Conservation (phyloP, 2,329 filamentous ascomycete genomes). For the Teratosphaeria nubilosa region DNA sequence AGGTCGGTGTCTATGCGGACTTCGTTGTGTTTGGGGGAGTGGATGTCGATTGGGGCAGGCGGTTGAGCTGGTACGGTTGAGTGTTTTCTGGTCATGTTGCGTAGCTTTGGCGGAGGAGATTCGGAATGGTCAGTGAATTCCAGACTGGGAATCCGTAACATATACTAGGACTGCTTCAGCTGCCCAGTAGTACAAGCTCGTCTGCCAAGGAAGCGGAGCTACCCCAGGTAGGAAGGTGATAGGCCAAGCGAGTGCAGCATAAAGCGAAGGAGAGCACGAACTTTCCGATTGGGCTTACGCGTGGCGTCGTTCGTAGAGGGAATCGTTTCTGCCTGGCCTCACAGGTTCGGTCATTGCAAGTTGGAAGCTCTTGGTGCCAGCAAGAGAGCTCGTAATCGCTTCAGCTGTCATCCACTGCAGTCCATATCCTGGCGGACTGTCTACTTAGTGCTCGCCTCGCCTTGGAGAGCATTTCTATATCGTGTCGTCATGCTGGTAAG, state of each 20-base stretch:
- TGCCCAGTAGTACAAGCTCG: neutral
- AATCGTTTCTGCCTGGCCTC: too few species aligned
- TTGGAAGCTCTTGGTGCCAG: neutral
- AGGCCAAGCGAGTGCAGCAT: neutral
- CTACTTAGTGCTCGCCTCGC: neutral
- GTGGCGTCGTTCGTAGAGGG: too few species aligned
- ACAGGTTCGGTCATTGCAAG: too few species aligned
- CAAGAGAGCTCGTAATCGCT: too few species aligned
- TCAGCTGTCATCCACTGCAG: neutral
- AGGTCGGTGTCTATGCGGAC: slow-evolving; percentile 20
- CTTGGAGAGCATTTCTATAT: neutral
- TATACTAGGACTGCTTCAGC: neutral
- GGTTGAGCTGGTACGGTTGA: neutral
- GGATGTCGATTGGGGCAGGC: neutral
- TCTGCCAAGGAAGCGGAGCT: neutral
- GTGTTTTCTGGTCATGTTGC: neutral
- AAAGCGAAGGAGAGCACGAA: neutral
- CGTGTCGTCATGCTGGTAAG: neutral
- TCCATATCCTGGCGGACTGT: neutral
- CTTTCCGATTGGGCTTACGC: neutral
- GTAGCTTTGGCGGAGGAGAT: neutral
- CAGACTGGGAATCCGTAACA: neutral
- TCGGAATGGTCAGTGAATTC: neutral
- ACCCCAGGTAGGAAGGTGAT: neutral
- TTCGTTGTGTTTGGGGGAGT: neutral